phyloP scores from a whole-genome alignment of 768 basidiomycete species.

The Rhizopogon salebrosus region DNA sequence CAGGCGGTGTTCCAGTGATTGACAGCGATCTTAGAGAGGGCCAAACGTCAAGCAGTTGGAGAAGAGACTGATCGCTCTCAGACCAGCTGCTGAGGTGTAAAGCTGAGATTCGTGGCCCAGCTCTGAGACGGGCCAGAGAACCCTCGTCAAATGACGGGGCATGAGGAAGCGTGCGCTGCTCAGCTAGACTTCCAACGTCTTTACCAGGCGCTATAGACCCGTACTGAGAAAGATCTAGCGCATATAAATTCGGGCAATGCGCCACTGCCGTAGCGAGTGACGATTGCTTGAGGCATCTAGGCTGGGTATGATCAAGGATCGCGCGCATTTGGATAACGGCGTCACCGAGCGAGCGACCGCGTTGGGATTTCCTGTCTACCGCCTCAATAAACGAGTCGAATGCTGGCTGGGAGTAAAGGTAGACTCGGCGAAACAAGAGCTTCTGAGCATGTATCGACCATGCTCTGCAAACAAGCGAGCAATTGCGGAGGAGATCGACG shows the following conservation, averaged over 20 bases:
- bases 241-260: conserved; percentile 53
- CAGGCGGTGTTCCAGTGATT: conserved; percentile 54
- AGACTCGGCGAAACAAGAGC: conserved; percentile 55
- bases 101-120: conserved; percentile 47
- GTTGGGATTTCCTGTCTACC: conserved; percentile 40
- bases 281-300: conserved; percentile 45
- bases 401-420: conserved; percentile 47
- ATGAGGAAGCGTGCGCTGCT: conserved; percentile 41
- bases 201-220: conserved; percentile 48
- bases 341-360: conserved; percentile 46
- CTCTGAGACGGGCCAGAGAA: conserved; percentile 46
- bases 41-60: conserved; percentile 63
- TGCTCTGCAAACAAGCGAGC: conserved; percentile 58
- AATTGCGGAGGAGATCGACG: conserved; percentile 41
- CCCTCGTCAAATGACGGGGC: conserved; percentile 51
- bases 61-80: conserved; percentile 48
- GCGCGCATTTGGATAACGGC: conserved; percentile 50
- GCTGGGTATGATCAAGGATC: conserved; percentile 66
- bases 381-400: conserved; percentile 51
- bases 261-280: conserved; percentile 56
- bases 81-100: conserved; percentile 73
- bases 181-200: conserved; percentile 44
- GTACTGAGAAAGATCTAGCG: conserved; percentile 54
- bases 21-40: conserved; percentile 50
- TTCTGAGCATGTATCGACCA: conserved; percentile 66